Percentiles rank a stretch among this genome's conserved stretches.
phyloP scores from a whole-genome alignment of 2,329 filamentous ascomycete genomes.

The Tympanopsis confertula region DNA sequence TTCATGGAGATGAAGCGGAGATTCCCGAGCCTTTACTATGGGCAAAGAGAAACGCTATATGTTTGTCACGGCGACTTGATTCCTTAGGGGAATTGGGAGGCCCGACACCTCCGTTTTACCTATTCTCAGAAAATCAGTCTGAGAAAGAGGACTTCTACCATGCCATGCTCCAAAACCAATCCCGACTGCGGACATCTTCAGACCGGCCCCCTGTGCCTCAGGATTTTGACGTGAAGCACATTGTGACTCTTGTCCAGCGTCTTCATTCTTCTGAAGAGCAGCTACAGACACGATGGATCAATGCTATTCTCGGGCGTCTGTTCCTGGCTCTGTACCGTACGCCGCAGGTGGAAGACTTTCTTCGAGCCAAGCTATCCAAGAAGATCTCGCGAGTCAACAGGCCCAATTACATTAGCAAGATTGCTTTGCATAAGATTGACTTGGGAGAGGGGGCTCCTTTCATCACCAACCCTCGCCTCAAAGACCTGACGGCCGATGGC shows the following conservation, averaged over 20 bases:
- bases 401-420: slow-evolving; percentile 76
- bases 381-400: slow-evolving; percentile 92
- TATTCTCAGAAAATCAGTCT: slow-evolving; percentile 90
- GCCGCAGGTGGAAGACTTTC: slow-evolving; percentile 63
- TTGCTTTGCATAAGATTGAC: slow-evolving; percentile 72
- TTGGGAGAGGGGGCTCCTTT: slow-evolving; percentile 79
- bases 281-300: slow-evolving; percentile 82
- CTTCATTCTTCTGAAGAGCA: slow-evolving; percentile 88
- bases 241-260: slow-evolving; percentile 79
- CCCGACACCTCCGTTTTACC: slow-evolving; percentile 55
- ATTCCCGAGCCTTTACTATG: slow-evolving; percentile 89
- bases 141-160: slow-evolving; percentile 99
- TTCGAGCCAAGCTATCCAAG: slow-evolving; percentile 80
- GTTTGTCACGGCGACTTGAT: slow-evolving; percentile 55
- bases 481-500: slow-evolving; percentile 81
- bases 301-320: slow-evolving; percentile 76
- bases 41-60: slow-evolving; percentile 86
- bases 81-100: background rate
- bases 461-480: slow-evolving; percentile 77
- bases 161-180: slow-evolving; percentile 74
- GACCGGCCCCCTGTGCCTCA: slow-evolving; percentile 56
- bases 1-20: slow-evolving; percentile 67
- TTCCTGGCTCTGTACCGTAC: slow-evolving; percentile 86
- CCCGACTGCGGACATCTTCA: slow-evolving; percentile 20
- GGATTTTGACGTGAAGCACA: slow-evolving; percentile 71